These are phyloP conservation scores for Aschersonia sp. DNA, from an alignment of 2,329 filamentous ascomycete genomes.

Conservation along the genomic window DNA sequence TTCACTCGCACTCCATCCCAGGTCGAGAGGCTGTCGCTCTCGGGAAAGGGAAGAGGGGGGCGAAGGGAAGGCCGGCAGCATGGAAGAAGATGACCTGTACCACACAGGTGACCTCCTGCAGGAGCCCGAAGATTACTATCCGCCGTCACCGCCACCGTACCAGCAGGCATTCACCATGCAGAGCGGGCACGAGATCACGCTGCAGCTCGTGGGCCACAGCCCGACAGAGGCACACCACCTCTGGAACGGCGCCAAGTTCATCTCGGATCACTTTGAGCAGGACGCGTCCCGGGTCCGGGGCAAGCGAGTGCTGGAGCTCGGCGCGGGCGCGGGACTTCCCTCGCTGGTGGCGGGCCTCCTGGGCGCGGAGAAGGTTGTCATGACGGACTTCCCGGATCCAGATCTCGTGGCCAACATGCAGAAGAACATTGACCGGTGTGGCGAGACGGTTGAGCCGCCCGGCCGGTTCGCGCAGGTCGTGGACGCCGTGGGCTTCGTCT, in stretches of 20 bases:
- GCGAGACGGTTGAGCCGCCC: constrained; percentile 17
- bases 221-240: constrained; percentile 81
- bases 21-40: too few relatives aligned
- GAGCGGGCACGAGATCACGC: constrained; percentile 47
- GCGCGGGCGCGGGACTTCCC: constrained; percentile 75
- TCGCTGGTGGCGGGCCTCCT: constrained; percentile 63
- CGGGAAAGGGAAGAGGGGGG: too few relatives aligned
- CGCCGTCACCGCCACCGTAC: constrained; percentile 62
- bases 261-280: constrained; percentile 65
- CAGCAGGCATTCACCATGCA: constrained; percentile 57
- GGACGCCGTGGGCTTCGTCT: constrained; percentile 61
- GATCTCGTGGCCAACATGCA: constrained; percentile 71
- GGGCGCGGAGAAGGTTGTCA: constrained; percentile 57
- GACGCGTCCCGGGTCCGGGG: constrained; percentile 46
- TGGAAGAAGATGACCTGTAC: constrained; percentile 19
- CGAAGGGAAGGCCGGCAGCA: neutral
- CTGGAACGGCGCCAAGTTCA: constrained; percentile 77
- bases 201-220: constrained; percentile 76
- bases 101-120: constrained; percentile 48
- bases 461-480: constrained; percentile 23
- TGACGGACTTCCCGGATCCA: constrained; percentile 79
- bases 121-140: constrained; percentile 70
- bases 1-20: too few relatives aligned
- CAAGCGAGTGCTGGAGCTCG: constrained; percentile 73
- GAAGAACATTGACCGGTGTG: constrained; percentile 54